phyloP scores from a whole-genome alignment of 75 land plant species.

The Gnetum montanum region DNA sequence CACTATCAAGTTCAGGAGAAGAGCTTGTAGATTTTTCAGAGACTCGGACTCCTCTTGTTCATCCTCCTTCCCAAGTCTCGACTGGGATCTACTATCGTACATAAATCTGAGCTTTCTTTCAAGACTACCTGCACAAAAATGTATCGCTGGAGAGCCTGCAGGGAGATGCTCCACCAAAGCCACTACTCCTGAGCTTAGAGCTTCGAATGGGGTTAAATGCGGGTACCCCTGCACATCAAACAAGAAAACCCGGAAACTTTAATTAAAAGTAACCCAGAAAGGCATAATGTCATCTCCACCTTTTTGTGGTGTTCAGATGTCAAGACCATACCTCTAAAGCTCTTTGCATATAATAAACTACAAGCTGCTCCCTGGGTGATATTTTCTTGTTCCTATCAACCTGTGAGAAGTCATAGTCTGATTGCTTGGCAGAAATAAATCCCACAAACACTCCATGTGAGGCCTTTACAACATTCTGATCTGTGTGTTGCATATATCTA shows the following conservation, averaged over 20 bases:
- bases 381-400: conserved; percentile 21
- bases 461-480: conserved; percentile 48
- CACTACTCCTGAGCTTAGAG: conserved; percentile 70
- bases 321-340: conserved; percentile 80
- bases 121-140: conserved; percentile 53
- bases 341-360: conserved; percentile 63
- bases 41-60: conserved; percentile 45
- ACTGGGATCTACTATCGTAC: conserved; percentile 4
- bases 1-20: conserved; percentile 61
- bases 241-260: background rate
- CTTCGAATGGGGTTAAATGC: conserved; percentile 66
- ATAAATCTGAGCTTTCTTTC: conserved; percentile 38
- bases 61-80: conserved; percentile 20
- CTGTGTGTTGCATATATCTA: conserved; percentile 78
- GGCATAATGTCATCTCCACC: no score
- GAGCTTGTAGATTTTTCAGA: conserved; percentile 47
- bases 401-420: conserved; percentile 20
- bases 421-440: conserved; percentile 34
- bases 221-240: conserved; percentile 60
- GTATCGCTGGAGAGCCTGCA: conserved; percentile 83
- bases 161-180: conserved; percentile 75
- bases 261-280: conserved; percentile 2
- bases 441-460: conserved; percentile 73
- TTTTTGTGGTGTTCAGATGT: no score
- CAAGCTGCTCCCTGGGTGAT: conserved; percentile 66